A percentile compares a stretch with the other conserved stretches of the same genome.
Conservation (phyloP, 2,329 filamentous ascomycete genomes). For the Fusarium circinatum region DNA sequence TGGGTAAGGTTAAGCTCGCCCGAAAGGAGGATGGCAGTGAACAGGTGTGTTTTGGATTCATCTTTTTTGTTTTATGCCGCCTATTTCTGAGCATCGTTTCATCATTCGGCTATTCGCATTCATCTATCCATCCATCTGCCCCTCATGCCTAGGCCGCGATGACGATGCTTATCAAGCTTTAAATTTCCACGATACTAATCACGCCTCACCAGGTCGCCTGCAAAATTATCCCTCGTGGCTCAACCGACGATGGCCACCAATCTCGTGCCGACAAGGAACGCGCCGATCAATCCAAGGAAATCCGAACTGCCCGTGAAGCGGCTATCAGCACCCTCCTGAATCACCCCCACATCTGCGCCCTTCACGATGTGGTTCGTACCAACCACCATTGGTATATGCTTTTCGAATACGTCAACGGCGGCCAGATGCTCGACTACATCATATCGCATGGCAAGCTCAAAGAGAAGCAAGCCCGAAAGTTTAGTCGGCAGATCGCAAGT, state of each 20-base stretch:
- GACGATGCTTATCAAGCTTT: conserved; percentile 1
- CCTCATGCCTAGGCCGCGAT: conserved; percentile 16
- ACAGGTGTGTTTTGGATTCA: conserved; percentile 69
- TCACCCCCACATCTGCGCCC: conserved; percentile 94
- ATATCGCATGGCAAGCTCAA: conserved; percentile 97
- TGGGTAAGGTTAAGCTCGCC: conserved; percentile 98
- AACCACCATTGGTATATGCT: conserved; percentile 99
- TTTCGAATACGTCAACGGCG: conserved; percentile 98
- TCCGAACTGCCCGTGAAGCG: conserved; percentile 92
- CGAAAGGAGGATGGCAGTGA: conserved; percentile 90
- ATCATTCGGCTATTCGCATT: conserved; percentile 5
- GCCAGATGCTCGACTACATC: conserved; percentile 99
- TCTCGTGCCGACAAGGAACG: conserved; percentile 80
- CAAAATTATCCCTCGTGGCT: conserved; percentile 94
- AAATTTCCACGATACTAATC: conserved; percentile 26
- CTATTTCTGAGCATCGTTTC: background rate
- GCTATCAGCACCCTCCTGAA: conserved; percentile 95
- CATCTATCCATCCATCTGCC: conserved; percentile 7
- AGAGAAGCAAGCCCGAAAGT: conserved; percentile 98
- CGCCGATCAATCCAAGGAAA: conserved; percentile 95
- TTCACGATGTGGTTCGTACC: conserved; percentile 94
- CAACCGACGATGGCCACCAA: conserved; percentile 84
- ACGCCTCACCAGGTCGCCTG: conserved; percentile 74
- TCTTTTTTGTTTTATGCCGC: background rate
- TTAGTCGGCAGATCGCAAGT: conserved; percentile 95